Percentiles rank a stretch among this genome's conserved stretches.
Evolutionary conservation across 2,329 filamentous ascomycete genomes (phyloP).

Genomic region (Penicillium sp.): DNA sequence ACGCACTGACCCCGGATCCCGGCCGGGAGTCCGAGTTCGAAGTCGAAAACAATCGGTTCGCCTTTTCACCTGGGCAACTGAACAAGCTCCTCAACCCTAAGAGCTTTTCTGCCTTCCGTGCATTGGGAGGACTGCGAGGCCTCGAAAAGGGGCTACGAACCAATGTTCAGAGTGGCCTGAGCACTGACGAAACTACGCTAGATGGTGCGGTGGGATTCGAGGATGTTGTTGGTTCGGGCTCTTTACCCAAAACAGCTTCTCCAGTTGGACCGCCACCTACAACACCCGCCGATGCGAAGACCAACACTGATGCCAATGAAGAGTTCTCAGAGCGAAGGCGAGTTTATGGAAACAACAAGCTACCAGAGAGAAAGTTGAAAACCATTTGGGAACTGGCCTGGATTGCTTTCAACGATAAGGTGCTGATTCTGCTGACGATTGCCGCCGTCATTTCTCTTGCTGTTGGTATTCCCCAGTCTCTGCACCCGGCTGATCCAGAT

Average conservation of each 20-base stretch:
- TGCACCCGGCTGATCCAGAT: conserved; percentile 56
- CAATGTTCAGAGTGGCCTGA: conserved; percentile 67
- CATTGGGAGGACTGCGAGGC: conserved; percentile 72
- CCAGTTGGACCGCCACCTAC: conserved; percentile 16
- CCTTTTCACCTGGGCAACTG: conserved; percentile 73
- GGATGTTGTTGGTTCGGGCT: conserved; percentile 49
- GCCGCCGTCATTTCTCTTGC: conserved; percentile 75
- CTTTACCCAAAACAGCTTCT: conserved; percentile 35
- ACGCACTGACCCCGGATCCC: conserved; percentile 70
- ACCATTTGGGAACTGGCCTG: conserved; percentile 71
- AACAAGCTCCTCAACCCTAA: conserved; percentile 82
- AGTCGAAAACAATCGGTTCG: conserved; percentile 71
- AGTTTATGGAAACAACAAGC: conserved; percentile 69
- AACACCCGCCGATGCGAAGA: conserved; percentile 18
- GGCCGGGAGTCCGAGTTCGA: conserved; percentile 72
- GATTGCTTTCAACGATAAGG: conserved; percentile 83
- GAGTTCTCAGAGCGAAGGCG: conserved; percentile 68
- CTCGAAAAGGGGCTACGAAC: conserved; percentile 75
- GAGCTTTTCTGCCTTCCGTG: conserved; percentile 73
- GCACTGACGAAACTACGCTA: conserved; percentile 68
- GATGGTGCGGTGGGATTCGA: conserved; percentile 71
- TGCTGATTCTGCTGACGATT: conserved; percentile 71
- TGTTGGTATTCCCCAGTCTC: conserved; percentile 74
- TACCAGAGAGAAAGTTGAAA: conserved; percentile 72
- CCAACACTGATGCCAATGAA: conserved; percentile 40